Base-by-base conservation (phyloP, 495 filamentous ascomycete genomes). In the Parmelia sp. region DNA sequence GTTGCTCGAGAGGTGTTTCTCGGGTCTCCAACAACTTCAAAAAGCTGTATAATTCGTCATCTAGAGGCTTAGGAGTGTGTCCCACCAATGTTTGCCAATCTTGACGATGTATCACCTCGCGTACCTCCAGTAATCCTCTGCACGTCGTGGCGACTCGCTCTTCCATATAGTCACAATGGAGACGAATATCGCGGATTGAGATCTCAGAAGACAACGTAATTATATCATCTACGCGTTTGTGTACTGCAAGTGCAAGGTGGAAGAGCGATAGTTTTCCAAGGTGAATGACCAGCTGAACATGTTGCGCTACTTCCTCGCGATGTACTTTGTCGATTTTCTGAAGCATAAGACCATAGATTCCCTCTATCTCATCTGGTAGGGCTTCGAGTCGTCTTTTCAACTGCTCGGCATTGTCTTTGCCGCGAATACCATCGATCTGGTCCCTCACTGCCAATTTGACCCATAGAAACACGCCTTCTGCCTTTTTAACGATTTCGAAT, bases 401-500 rank as follows among this genome's bases (percentile, higher is more conserved):
- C 39, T 58, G n/a, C 5, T 58, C 36, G 15, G 17, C n/a, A 40
- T 58, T 37, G 39, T 42, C 62, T 2, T 36, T 21, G 47, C 58
- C 27, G 8, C n/a, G 8, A 10, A 64, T 40, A 19, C 49, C 62
- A 35, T 64, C 60, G 21, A 47, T 6, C 17, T 49, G 44, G 21
- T 53, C 35, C 3, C 45, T 33, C 1, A 62, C 60, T 11, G 60
- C 60, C 44, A 62, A 9, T 1, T 36, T 19, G 23, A 62, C 60
- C 60, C 60, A 62, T 19, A 62, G 17, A 27, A 62, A 62, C 10
- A 62, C 60, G 3, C 60, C 60, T 21, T 62, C 40, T 49, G 60
- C 60, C 40, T 37, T 47, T 0, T 27, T 0, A 17, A 62, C 27
- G 1, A 62, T 62, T 1, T 1, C 39, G 14, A 58, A 15, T 23